Evolutionary conservation across 139 green algal genomes (phyloP).

Genomic region (Coelastrella sp.): DNA sequence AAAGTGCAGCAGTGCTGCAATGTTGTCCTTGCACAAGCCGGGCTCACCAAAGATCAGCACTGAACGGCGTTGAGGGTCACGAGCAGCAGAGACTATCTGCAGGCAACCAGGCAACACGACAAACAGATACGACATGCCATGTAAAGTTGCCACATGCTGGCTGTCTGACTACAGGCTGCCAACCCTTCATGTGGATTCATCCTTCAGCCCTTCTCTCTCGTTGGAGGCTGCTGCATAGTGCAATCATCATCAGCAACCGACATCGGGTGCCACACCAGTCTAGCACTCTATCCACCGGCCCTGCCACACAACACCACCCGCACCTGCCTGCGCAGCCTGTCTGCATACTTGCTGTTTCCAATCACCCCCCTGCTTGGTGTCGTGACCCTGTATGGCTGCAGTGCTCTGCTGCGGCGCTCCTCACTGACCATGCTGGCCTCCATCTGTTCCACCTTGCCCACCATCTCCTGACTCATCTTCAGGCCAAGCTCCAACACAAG

Average conservation of each 20-base stretch:
- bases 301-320: no score
- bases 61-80: constrained; percentile 44
- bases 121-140: no score
- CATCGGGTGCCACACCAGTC: no score
- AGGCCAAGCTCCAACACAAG: constrained; percentile 43
- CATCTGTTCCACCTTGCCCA: constrained; percentile 22
- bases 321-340: constrained; percentile 64
- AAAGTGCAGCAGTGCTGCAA: constrained; percentile 79
- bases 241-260: no score
- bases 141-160: no score
- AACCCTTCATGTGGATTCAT: no score
- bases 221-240: no score
- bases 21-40: constrained; percentile 75
- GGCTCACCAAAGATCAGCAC: constrained; percentile 80
- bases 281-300: no score
- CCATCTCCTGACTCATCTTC: constrained; percentile 41
- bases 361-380: constrained; percentile 70
- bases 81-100: constrained; percentile 40
- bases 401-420: constrained; percentile 42
- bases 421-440: constrained; percentile 51
- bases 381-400: constrained; percentile 72
- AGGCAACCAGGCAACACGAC: no score
- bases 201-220: no score
- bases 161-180: no score
- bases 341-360: constrained; percentile 69